Conservation (phyloP, 345 rosid genomes). For the Lepidium aucheri region DNA sequence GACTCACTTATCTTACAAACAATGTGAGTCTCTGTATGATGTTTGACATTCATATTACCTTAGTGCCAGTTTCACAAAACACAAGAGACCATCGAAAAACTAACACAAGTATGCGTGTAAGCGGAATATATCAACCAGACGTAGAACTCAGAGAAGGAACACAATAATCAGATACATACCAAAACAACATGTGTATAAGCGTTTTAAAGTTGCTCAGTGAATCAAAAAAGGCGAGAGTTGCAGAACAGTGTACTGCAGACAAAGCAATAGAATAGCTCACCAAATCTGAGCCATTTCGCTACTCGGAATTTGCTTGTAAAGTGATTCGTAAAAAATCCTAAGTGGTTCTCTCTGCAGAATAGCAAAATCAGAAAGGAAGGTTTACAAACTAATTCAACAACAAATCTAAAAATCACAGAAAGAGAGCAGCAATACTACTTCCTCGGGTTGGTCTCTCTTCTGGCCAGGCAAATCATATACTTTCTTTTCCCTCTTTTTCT, state of each 20-base stretch:
- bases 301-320: constrained; percentile 61
- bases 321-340: constrained; percentile 82
- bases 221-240: not conserved
- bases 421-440: constrained; percentile 32
- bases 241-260: not conserved
- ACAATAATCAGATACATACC: not conserved
- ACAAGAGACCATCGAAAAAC: not conserved
- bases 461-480: constrained; percentile 85
- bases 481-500: constrained; percentile 68
- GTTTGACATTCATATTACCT: not conserved
- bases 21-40: not conserved
- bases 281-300: constrained; percentile 96
- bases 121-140: not conserved
- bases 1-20: not conserved
- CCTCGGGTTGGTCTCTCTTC: constrained; percentile 77
- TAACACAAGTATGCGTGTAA: not conserved
- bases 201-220: not conserved
- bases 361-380: not conserved
- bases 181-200: not conserved
- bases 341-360: constrained; percentile 83
- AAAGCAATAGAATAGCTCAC: constrained; percentile 36
- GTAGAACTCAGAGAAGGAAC: not conserved
- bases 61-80: not conserved
- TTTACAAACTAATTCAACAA: not conserved
- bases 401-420: not conserved